Base-by-base conservation (phyloP, 352 stramenopile genomes). In the Globisporangium viniferum region DNA sequence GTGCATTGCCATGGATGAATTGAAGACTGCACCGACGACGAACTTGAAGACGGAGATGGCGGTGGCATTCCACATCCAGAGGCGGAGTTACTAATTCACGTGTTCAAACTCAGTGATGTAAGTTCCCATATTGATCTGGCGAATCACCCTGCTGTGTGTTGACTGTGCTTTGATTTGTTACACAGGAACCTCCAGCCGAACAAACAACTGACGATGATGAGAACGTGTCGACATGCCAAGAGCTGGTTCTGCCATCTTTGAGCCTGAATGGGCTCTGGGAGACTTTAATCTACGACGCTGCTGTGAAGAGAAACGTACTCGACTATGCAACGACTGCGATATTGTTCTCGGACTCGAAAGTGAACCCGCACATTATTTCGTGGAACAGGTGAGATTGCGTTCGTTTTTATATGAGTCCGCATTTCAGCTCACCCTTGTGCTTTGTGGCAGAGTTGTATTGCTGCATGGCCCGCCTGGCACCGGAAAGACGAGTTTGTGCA, bases 391-490 rank as follows among this genome's bases (percentile, higher is more conserved):
- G 22, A 12, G 27, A 35, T 60, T 22, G 2, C 41, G 18, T 60
- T 44, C n/a, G 7, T 36, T 14, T 3, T 29, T 15, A 24, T 15
- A n/a, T 8, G 22, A 46, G 7, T 27, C 18, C 44, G 31, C 29
- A 9, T 18, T 20, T 58, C 3, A 64, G 4, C 18, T 56, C 18
- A 66, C 18, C n/a, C 31, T 22, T 53, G 5, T 4, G 14, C 24
- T n/a, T 24, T 55, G 31, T 15, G 57, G 18, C 31, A 81, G 85
- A 44, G 84, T 98, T 14, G 80, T 98, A 36, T 71, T 98, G 48
- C 75, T 98, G 20, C 91, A 98, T 78, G 93, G 93, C 5, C 93
- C 93, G 39, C 93, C 93, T 12, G 93, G 93, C n/a, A 98, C 93
- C 0, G 93, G 93, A 7, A 98, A 98, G 55, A 98, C 93, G 1